Evolutionary conservation across 176 grass and related monocot genomes (phyloP), one percentile per base, ranked within the genome.

Genomic region (Metroxylon sagu): DNA sequence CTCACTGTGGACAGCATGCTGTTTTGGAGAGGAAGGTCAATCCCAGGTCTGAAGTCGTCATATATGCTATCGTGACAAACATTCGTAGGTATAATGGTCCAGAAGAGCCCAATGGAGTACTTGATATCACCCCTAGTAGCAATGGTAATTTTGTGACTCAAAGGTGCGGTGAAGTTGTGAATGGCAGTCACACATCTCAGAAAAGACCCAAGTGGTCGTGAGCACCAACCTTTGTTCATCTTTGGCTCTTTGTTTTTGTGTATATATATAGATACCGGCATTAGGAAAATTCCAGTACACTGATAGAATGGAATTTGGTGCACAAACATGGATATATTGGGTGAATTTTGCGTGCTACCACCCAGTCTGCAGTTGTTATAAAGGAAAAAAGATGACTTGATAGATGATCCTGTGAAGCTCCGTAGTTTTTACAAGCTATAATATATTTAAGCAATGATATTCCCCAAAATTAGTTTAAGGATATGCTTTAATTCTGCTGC

Each of bases 51-150:
- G 86, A 90, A 71, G 78, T 77, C 1, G 61, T 48, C 60, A 50
- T 68, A 5, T 65, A 85, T 62, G 92, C 80, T 19, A 64, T 96
- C 48, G 92, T 87, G 49, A 96, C 92, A 54, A 82, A 80, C 31
- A 25, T 90, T n/a, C 17, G 79, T 49, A 77, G 66, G 53, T 90
- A 90, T 66, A 53, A 64, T 25, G 60, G 35, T n/a, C 18, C 31
- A 26, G 71, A 79, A 67, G 78, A 82, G 23, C 4, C 19, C 19
- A 71, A 68, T 43, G 5, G 75, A 28, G 12, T 16, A 54, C 25
- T 50, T 16, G 72, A 48, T 25, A 54, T 43, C 60, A 25, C 43
- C 16, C 4, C 14, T 35, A 65, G 39, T 19, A 51, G 74, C 27
- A 28, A 16, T 14, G 15, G 27, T 19, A 30, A 43, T 19, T 62